Percentiles rank a stretch among this genome's conserved stretches.
These are phyloP conservation scores for Leishmania arabica DNA, from an alignment of 208 protist genomes.

Conservation along the genomic window DNA sequence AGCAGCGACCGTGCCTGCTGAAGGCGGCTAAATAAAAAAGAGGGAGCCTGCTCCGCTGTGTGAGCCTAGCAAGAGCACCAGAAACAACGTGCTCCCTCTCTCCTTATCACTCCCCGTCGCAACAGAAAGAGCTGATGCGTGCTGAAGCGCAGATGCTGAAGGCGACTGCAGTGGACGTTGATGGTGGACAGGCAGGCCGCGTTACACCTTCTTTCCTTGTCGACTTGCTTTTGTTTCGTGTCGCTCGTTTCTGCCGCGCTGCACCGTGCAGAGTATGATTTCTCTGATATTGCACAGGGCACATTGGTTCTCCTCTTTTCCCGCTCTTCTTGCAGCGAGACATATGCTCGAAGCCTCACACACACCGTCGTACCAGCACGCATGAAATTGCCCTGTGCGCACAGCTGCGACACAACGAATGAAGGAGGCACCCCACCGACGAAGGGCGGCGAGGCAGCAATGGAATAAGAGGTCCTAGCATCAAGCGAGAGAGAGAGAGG, in stretches of 20 bases:
- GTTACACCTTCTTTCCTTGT: not conserved
- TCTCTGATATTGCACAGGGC: not conserved
- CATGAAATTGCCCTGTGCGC: not conserved
- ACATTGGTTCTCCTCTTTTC: not conserved
- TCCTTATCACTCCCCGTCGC: not conserved
- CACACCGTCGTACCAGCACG: not conserved
- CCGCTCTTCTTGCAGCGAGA: no score
- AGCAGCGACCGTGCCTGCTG: not conserved
- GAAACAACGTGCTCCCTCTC: not conserved
- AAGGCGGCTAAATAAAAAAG: not conserved
- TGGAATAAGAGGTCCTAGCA: not conserved
- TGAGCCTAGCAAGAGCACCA: not conserved
- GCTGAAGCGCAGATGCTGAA: not conserved
- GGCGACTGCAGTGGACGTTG: not conserved
- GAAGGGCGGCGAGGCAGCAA: no score
- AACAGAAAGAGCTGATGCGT: not conserved
- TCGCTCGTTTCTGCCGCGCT: not conserved
- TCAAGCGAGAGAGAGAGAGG: not conserved
- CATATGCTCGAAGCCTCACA: not conserved
- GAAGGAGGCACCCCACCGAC: not conserved
- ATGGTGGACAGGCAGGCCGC: not conserved
- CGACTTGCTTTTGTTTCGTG: not conserved
- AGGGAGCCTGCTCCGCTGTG: not conserved
- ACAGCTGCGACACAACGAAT: no score
- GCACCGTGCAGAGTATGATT: not conserved